Evolutionary conservation across 2,329 filamentous ascomycete genomes (phyloP), one percentile per base, ranked within the genome.

Genomic region (Colletotrichum higginsianum): DNA sequence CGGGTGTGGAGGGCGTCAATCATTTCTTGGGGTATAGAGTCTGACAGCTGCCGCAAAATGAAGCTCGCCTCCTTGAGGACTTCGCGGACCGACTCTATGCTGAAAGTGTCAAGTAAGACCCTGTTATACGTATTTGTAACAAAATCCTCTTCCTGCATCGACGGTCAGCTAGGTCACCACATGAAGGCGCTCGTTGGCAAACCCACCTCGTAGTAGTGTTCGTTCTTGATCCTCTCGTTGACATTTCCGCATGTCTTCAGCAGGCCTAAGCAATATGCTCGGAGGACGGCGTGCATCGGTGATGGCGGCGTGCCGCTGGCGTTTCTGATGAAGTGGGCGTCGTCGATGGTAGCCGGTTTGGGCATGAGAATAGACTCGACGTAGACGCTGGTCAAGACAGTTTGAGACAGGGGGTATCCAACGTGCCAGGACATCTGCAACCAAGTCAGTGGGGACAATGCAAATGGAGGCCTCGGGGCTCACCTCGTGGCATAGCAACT

Each of bases 351-450:
- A 46, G 83, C 84, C 5, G 93, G 92, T 40, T 88, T 86, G 0
- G 93, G 92, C 83, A 91, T 93, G 71, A 98, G 84, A 18, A 99
- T 86, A 60, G 90, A 91, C 77, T 98, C 95, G 67, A 98, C 89
- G 80, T 99, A 96, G 44, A 97, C 87, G 63, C 94, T 98, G 6
- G 95, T 98, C 79, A 98, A 95, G 1, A 99, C 84, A 0, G 96
- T 98, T 80, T 98, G 96, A 1, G 96, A 97, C 11, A 99, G 88
- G 1, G 96, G 95, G 78, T 98, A 95, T n/a, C 97, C 96, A 76
- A 94, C 90, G 80, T 98, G 95, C 95, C 97, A 99, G 73, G 95
- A 94, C 90, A 98, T 97, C 92, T 96, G 77, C 35, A 44, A 61
- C 46, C 13, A 53, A 61, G 55, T 73, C 61, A 75, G 67, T 23